These are phyloP conservation scores for Hura crepitans DNA, from an alignment of 441 rosid species.

Conservation along the genomic window DNA sequence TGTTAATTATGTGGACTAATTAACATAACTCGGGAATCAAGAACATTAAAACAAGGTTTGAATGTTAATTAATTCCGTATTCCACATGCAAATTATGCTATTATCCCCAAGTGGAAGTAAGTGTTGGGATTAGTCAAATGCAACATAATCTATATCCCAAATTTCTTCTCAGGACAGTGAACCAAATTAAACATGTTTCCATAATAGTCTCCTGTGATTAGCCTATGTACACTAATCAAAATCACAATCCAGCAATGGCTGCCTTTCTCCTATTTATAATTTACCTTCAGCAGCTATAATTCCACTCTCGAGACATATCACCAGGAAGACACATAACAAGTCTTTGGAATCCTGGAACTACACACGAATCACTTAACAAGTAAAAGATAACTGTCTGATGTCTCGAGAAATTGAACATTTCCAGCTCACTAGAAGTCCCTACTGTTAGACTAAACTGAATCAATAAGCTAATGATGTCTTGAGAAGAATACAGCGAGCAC, in stretches of 20 bases:
- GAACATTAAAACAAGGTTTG: not conserved
- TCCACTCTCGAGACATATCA: not conserved
- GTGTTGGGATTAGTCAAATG: conserved; percentile 14
- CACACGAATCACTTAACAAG: not conserved
- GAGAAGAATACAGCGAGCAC: not conserved
- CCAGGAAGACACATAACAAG: not conserved
- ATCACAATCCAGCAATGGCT: not conserved
- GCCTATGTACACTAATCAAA: not conserved
- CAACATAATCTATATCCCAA: not conserved
- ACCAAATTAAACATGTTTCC: not conserved
- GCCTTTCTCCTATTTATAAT: not conserved
- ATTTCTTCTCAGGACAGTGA: not conserved
- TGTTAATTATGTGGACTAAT: not conserved
- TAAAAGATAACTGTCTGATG: not conserved
- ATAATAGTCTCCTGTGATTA: not conserved
- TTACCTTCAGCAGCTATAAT: not conserved
- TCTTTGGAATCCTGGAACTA: not conserved
- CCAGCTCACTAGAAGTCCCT: not conserved
- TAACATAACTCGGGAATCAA: not conserved
- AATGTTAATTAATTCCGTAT: not conserved
- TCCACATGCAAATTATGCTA: not conserved
- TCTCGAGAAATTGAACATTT: not conserved
- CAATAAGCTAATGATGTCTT: not conserved
- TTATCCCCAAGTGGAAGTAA: not conserved
- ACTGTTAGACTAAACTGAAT: not conserved